Conservation (phyloP, 2,329 filamentous ascomycete genomes). For the Claviceps sp. region DNA sequence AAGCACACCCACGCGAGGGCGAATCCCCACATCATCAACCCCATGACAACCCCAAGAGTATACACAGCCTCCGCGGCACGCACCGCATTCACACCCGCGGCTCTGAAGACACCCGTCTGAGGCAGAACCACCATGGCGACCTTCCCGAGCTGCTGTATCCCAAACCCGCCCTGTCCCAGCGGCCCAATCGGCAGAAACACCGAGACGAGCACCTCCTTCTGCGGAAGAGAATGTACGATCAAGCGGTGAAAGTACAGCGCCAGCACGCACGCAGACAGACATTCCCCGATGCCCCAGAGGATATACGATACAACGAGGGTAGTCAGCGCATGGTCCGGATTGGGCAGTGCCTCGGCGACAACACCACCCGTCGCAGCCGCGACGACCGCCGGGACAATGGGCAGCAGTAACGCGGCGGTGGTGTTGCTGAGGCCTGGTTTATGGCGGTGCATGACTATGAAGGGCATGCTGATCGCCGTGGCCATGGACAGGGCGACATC, state of each 20-base stretch:
- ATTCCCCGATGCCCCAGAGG: conserved; percentile 51
- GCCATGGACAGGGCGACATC: conserved; percentile 38
- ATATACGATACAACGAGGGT: conserved; percentile 54
- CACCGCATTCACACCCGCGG: conserved; percentile 19
- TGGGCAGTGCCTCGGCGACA: conserved; percentile 45
- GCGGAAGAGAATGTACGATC: conserved; percentile 51
- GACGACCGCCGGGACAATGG: conserved; percentile 54
- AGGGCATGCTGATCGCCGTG: conserved; percentile 42
- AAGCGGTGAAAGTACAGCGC: conserved; percentile 59
- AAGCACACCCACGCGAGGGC: conserved; percentile 30
- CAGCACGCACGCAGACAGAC: conserved; percentile 46
- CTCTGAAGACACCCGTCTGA: conserved; percentile 29
- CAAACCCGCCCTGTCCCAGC: conserved; percentile 52
- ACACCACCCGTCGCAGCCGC: conserved; percentile 51
- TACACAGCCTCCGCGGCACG: conserved; percentile 36
- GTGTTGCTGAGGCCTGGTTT: conserved; percentile 39
- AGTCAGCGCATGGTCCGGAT: conserved; percentile 39
- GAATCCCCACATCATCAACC: conserved; percentile 31
- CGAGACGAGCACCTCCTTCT: conserved; percentile 53
- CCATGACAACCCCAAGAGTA: conserved; percentile 36
- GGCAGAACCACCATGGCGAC: conserved; percentile 30
- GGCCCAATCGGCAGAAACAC: conserved; percentile 56
- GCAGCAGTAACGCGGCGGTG: conserved; percentile 51
- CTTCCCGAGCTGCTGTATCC: conserved; percentile 36
- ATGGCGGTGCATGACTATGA: conserved; percentile 36